Conservation (phyloP, 192 early-diverging fungal genomes). For the Spinellus fusiger region DNA sequence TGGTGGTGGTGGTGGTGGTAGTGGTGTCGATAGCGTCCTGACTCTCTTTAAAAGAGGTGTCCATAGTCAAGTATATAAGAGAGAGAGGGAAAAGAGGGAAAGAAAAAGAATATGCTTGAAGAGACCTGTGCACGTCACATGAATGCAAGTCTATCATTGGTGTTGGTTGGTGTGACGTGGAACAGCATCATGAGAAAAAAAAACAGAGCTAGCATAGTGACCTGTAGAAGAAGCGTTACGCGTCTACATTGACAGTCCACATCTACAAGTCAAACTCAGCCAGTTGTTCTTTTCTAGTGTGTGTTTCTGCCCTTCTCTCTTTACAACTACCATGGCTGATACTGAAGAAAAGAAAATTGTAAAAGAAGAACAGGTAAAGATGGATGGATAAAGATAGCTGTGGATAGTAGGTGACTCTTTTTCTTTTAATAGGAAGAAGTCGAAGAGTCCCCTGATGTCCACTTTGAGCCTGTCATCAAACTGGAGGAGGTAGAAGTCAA, state of each 20-base stretch:
- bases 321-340: constrained; percentile 25
- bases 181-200: too few relatives aligned
- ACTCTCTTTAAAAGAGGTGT: too few relatives aligned
- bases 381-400: not conserved
- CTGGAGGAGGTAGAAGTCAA: constrained; percentile 89
- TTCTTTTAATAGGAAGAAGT: constrained; percentile 61
- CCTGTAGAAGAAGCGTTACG: too few relatives aligned
- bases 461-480: constrained; percentile 96
- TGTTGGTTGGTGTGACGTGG: not conserved
- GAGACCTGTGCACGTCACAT: not conserved
- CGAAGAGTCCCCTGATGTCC: constrained; percentile 77
- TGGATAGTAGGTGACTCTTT: not conserved
- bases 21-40: not conserved
- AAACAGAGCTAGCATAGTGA: too few relatives aligned
- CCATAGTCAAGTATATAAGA: too few relatives aligned
- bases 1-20: constrained; percentile 10
- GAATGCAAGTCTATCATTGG: not conserved
- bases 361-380: constrained; percentile 23
- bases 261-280: not conserved
- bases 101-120: too few relatives aligned
- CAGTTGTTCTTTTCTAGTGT: not conserved
- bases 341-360: constrained; percentile 35
- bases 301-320: not conserved
- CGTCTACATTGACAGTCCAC: too few relatives aligned
- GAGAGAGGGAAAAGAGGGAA: not conserved